Evolutionary conservation across 805 yeast species (phyloP).

Genomic region (Hanseniaspora osmophila): DNA sequence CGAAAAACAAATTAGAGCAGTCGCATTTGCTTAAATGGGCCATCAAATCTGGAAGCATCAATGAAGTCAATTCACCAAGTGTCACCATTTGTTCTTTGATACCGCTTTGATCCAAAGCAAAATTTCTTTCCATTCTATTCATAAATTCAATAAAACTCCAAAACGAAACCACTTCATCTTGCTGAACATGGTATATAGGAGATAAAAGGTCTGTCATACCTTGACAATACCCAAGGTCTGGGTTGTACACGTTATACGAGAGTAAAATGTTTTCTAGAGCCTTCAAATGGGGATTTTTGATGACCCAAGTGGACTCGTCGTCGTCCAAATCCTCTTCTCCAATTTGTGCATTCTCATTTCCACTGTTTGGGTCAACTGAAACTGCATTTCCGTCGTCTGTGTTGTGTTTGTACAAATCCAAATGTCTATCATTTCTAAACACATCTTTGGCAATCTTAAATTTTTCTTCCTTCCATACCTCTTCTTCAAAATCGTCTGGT

Average conservation of each 20-base stretch:
- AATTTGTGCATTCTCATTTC: slow-evolving; percentile 13
- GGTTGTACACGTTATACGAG: slow-evolving; percentile 75
- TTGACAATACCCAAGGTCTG: slow-evolving; percentile 84
- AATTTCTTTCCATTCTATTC: slow-evolving; percentile 92
- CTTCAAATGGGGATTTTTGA: slow-evolving; percentile 63
- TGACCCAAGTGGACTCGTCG: slow-evolving; percentile 41
- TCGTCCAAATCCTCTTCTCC: slow-evolving; percentile 22
- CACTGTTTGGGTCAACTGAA: slow-evolving; percentile 24
- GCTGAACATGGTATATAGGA: slow-evolving; percentile 53
- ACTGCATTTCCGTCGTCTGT: slow-evolving; percentile 26
- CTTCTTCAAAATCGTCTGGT: slow-evolving; percentile 26
- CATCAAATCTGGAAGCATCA: slow-evolving; percentile 77
- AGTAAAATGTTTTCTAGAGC: slow-evolving; percentile 63
- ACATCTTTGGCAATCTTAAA: slow-evolving; percentile 87
- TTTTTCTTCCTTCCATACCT: slow-evolving; percentile 80
- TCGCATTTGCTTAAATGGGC: slow-evolving; percentile 78
- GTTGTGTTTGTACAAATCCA: slow-evolving; percentile 41
- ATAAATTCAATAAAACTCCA: slow-evolving; percentile 81
- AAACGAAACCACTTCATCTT: slow-evolving; percentile 69
- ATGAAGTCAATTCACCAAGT: slow-evolving; percentile 71
- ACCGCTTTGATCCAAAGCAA: slow-evolving; percentile 81
- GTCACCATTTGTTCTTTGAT: slow-evolving; percentile 81
- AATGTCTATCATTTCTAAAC: slow-evolving; percentile 73
- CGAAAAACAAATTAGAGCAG: slow-evolving; percentile 80
- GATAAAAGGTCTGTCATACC: slow-evolving; percentile 93